Evolutionary conservation across 345 rosid genomes (phyloP).

Genomic region (Brassica carinata): DNA sequence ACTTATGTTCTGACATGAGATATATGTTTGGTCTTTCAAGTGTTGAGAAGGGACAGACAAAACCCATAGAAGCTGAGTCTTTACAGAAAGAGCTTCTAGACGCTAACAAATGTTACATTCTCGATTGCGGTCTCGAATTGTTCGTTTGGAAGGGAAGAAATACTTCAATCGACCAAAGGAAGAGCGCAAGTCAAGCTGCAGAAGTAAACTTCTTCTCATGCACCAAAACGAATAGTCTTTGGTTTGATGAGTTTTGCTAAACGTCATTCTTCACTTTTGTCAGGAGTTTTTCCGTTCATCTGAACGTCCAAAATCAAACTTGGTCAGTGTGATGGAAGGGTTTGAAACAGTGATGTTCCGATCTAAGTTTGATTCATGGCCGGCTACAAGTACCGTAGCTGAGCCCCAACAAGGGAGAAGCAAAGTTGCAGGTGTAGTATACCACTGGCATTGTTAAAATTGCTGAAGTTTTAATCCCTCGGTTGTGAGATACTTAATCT

Average conservation of each 20-base stretch:
- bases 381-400: constrained; percentile 56
- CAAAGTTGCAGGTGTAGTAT: constrained; percentile 88
- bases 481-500: constrained; percentile 11
- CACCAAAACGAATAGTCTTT: constrained; percentile 1
- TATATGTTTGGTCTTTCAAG: constrained; percentile 50
- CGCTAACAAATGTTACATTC: constrained; percentile 79
- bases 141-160: constrained; percentile 95
- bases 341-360: constrained; percentile 91
- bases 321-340: constrained; percentile 91
- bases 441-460: constrained; percentile 2
- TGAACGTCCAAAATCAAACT: constrained; percentile 59
- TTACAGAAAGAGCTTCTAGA: constrained; percentile 76
- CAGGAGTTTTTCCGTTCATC: constrained; percentile 69
- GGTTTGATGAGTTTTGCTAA: constrained; percentile 6
- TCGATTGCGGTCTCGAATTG: constrained; percentile 81
- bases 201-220: constrained; percentile 55
- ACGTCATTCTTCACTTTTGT: constrained; percentile 3
- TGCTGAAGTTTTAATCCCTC: constrained; percentile 6
- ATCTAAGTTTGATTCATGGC: constrained; percentile 94
- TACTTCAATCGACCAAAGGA: constrained; percentile 84
- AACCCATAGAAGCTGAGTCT: constrained; percentile 64
- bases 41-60: constrained; percentile 82
- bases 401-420: constrained; percentile 97
- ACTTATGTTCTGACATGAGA: constrained; percentile 34
- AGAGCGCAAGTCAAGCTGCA: constrained; percentile 78